phyloP scores from a whole-genome alignment of 768 basidiomycete genomes.

The Lactifluus rugatus region DNA sequence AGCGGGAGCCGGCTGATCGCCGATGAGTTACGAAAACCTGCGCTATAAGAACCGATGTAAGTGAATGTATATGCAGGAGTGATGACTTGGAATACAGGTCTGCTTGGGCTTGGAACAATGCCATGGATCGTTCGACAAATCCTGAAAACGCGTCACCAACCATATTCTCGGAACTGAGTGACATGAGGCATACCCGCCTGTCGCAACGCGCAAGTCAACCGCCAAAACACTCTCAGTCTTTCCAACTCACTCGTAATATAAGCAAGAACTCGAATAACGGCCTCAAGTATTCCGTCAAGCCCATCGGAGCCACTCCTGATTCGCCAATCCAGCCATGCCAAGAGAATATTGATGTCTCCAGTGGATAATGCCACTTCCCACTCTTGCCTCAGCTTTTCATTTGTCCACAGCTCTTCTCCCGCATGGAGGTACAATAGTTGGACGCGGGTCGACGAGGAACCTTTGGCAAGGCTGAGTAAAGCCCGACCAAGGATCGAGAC shows the following conservation, averaged over 20 bases:
- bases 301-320: constrained; percentile 40
- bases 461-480: constrained; percentile 42
- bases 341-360: constrained; percentile 51
- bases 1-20: constrained; percentile 36
- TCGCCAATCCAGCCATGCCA: constrained; percentile 76
- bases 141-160: constrained; percentile 33
- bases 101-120: constrained; percentile 75
- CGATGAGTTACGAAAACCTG: constrained; percentile 43
- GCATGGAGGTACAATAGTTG: constrained; percentile 58
- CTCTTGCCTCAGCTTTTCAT: constrained; percentile 43
- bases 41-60: constrained; percentile 30
- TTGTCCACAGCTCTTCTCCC: constrained; percentile 64
- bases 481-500: constrained; percentile 60
- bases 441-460: constrained; percentile 40
- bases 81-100: constrained; percentile 50
- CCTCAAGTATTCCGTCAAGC: constrained; percentile 43
- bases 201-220: constrained; percentile 49
- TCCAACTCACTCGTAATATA: constrained; percentile 40
- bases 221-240: constrained; percentile 60
- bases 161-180: background rate
- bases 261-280: constrained; percentile 38
- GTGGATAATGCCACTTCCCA: constrained; percentile 59
- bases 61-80: background rate
- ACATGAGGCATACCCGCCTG: constrained; percentile 47
- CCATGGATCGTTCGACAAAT: constrained; percentile 61